Conservation (phyloP, 768 basidiomycete species). For the Candolleomyces eurysporus region DNA sequence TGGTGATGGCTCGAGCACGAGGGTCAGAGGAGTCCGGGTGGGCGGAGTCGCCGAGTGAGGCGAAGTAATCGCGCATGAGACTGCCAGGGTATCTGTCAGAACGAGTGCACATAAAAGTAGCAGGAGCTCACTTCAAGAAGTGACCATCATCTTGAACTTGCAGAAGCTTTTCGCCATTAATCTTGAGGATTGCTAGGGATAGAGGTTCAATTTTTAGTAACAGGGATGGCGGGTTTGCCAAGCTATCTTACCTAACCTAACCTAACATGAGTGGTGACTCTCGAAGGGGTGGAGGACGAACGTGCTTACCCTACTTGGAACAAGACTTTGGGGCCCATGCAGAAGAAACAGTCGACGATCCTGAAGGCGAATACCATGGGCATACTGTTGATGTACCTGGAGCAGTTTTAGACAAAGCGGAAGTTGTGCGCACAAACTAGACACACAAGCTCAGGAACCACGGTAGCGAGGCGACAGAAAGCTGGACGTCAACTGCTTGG, state of each 20-base stretch:
- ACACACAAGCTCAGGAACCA: constrained; percentile 97
- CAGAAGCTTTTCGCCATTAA: constrained; percentile 90
- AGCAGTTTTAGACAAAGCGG: background rate
- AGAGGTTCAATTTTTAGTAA: constrained; percentile 9
- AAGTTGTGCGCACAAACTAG: constrained; percentile 2
- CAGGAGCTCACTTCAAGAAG: constrained; percentile 76
- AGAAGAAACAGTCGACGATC: constrained; percentile 96
- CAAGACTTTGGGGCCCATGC: constrained; percentile 97
- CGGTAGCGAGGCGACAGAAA: constrained; percentile 93
- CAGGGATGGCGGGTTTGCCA: background rate
- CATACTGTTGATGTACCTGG: constrained; percentile 88
- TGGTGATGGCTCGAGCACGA: constrained; percentile 88
- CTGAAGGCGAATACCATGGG: constrained; percentile 98
- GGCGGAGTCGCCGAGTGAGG: constrained; percentile 89
- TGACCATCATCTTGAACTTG: constrained; percentile 96
- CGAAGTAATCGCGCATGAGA: constrained; percentile 94
- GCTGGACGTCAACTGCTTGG: constrained; percentile 85
- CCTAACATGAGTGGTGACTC: constrained; percentile 10
- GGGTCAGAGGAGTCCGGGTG: constrained; percentile 88
- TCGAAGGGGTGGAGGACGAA: background rate
- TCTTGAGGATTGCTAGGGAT: constrained; percentile 84
- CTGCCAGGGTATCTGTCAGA: constrained; percentile 33
- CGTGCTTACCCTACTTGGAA: constrained; percentile 92
- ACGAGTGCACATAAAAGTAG: background rate
- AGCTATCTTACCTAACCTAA: constrained; percentile 49